phyloP scores from a whole-genome alignment of 2,329 filamentous ascomycete species.

The Paraphoma sp. region DNA sequence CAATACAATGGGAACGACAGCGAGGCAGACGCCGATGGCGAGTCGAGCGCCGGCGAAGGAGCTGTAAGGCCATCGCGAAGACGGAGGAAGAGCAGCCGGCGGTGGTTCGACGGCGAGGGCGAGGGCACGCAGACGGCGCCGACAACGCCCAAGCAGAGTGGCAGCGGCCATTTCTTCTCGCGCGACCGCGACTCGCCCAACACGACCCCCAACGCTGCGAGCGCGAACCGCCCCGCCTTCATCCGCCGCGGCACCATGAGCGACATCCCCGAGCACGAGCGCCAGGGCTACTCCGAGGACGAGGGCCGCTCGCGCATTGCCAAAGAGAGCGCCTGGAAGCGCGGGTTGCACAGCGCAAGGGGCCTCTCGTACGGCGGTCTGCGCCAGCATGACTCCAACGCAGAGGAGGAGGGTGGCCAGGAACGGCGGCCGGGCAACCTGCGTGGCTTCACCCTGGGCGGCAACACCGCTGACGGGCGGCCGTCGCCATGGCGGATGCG shows the following conservation, averaged over 20 bases:
- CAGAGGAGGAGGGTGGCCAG: constrained; percentile 37
- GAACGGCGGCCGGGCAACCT: constrained; percentile 52
- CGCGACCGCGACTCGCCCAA: constrained; percentile 51
- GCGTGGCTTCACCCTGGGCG: constrained; percentile 56
- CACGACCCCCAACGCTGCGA: constrained; percentile 33
- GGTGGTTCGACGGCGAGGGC: constrained; percentile 53
- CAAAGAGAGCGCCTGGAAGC: constrained; percentile 54
- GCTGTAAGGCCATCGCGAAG: constrained; percentile 53
- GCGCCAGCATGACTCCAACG: constrained; percentile 42
- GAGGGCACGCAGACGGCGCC: constrained; percentile 68
- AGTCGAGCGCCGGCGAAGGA: constrained; percentile 82
- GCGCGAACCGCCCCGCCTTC: constrained; percentile 55
- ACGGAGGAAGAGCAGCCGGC: constrained; percentile 69
- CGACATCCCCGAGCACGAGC: constrained; percentile 55
- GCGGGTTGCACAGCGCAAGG: constrained; percentile 55
- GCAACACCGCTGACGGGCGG: constrained; percentile 46
- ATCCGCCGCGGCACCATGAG: constrained; percentile 58
- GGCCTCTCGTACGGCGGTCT: constrained; percentile 55
- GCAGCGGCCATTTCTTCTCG: constrained; percentile 56
- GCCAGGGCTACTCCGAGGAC: constrained; percentile 58
- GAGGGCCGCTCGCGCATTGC: constrained; percentile 57
- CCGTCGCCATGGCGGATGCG: constrained; percentile 53
- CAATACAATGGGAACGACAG: constrained; percentile 66
- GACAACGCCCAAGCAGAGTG: constrained; percentile 66
- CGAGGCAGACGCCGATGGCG: constrained; percentile 79